phyloP scores from a whole-genome alignment of 2,329 filamentous ascomycete genomes.

The Zalaria sp. region DNA sequence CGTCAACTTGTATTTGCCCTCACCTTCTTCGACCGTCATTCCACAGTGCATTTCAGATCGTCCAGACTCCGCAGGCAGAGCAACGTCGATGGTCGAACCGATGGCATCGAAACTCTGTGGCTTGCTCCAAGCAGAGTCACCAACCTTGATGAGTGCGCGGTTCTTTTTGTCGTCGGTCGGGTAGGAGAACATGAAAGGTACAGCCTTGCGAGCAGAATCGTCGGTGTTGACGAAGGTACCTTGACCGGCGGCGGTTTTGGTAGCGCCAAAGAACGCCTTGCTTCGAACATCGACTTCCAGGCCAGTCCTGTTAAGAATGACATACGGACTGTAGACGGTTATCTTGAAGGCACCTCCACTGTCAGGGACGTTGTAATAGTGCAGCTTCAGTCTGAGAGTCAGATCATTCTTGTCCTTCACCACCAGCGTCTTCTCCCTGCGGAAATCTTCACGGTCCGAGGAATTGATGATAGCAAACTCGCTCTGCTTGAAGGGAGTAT shows the following conservation, averaged over 20 bases:
- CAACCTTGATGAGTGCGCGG: constrained; percentile 72
- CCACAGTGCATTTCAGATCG: constrained; percentile 80
- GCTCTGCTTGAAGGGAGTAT: constrained; percentile 85
- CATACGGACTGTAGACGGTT: constrained; percentile 86
- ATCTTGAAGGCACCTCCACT: constrained; percentile 94
- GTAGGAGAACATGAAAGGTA: constrained; percentile 95
- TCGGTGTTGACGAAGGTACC: constrained; percentile 43
- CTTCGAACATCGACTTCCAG: constrained; percentile 76
- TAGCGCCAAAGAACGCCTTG: constrained; percentile 75
- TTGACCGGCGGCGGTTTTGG: constrained; percentile 73
- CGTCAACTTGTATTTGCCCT: constrained; percentile 95
- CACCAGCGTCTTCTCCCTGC: constrained; percentile 61
- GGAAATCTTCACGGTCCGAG: constrained; percentile 74
- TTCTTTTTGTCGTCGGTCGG: constrained; percentile 81
- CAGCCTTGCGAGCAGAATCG: constrained; percentile 51
- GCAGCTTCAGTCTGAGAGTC: constrained; percentile 65
- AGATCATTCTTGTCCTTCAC: constrained; percentile 78
- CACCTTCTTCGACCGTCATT: constrained; percentile 74
- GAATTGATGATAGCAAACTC: constrained; percentile 97
- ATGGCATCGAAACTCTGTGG: constrained; percentile 97
- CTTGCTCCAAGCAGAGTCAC: constrained; percentile 89
- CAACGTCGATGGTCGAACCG: constrained; percentile 78
- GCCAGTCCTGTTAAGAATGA: constrained; percentile 90
- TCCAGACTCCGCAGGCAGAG: constrained; percentile 58
- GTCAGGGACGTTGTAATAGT: constrained; percentile 82